These are phyloP conservation scores for Dioscorea zingiberensis DNA, from an alignment of 106 monocot species.

Conservation along the genomic window DNA sequence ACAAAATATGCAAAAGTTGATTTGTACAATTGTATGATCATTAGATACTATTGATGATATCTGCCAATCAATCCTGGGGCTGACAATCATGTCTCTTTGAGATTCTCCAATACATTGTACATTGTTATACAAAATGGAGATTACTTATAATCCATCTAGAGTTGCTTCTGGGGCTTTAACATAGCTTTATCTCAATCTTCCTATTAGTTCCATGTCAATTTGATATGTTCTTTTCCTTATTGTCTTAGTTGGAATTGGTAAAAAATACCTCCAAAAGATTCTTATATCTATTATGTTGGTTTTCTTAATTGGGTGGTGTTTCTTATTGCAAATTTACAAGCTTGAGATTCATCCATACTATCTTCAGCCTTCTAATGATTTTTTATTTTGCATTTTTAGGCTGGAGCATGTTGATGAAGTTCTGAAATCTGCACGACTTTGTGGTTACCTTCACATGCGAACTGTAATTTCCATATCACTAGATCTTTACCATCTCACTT, in stretches of 20 bases:
- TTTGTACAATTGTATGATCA: neutral
- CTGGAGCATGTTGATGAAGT: constrained; percentile 91
- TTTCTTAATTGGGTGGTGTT: neutral
- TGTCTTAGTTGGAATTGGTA: neutral
- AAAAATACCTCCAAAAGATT: neutral
- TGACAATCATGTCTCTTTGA: too few relatives aligned
- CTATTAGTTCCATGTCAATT: neutral
- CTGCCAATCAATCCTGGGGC: too few relatives aligned
- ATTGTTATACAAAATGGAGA: too few relatives aligned
- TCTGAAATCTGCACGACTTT: constrained; percentile 67
- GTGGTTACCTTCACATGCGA: constrained; percentile 77
- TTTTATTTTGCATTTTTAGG: constrained; percentile 23
- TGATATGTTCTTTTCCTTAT: neutral
- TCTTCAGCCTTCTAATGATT: neutral
- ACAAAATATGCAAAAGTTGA: neutral
- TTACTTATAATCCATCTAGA: too few relatives aligned
- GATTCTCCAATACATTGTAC: too few relatives aligned
- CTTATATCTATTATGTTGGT: neutral
- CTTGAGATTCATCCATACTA: neutral
- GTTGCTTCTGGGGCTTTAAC: too few relatives aligned
- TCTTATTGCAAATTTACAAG: neutral
- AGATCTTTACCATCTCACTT: neutral
- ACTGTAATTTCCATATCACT: constrained; percentile 44
- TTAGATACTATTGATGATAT: neutral
- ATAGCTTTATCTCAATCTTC: too few relatives aligned